phyloP scores from a whole-genome alignment of 2,329 filamentous ascomycete genomes.

The Monilinia fructigena region DNA sequence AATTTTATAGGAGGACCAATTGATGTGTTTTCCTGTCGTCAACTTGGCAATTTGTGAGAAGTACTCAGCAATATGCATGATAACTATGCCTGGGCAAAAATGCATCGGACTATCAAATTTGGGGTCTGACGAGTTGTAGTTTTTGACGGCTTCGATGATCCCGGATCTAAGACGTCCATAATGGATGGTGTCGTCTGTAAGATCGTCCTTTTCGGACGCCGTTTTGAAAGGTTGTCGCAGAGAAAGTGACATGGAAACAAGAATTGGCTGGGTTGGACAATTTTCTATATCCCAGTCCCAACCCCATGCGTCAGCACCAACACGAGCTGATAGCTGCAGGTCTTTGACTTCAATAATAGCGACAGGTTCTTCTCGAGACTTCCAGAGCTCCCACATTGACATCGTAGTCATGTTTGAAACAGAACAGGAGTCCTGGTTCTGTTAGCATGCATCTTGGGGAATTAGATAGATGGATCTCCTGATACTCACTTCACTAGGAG shows the following conservation, averaged over 20 bases:
- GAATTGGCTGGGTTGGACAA: conserved; percentile 57
- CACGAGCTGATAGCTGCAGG: background rate
- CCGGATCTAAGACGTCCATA: conserved; percentile 70
- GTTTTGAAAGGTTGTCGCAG: conserved; percentile 56
- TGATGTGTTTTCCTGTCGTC: background rate
- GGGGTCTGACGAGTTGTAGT: background rate
- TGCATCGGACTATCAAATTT: too few relatives aligned
- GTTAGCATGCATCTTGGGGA: background rate
- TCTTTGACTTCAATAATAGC: conserved; percentile 15
- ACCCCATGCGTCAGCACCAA: conserved; percentile 62
- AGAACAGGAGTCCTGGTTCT: background rate
- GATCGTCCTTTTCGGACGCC: conserved; percentile 57
- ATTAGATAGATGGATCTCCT: background rate
- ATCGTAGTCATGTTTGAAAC: background rate
- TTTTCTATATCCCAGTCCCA: conserved; percentile 42
- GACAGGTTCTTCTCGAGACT: conserved; percentile 2
- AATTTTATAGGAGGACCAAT: conserved; percentile 46
- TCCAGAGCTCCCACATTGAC: conserved; percentile 2
- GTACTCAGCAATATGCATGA: background rate
- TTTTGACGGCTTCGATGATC: conserved; percentile 47
- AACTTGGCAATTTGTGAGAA: background rate
- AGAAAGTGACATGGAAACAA: conserved; percentile 59
- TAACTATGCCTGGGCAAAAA: background rate
- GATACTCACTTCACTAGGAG: background rate
- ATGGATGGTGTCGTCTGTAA: conserved; percentile 70